Evolutionary conservation across 371 early-diverging fungal genomes (phyloP), one percentile per base, ranked within the genome.

Genomic region (Lichtheimia corymbifera): DNA sequence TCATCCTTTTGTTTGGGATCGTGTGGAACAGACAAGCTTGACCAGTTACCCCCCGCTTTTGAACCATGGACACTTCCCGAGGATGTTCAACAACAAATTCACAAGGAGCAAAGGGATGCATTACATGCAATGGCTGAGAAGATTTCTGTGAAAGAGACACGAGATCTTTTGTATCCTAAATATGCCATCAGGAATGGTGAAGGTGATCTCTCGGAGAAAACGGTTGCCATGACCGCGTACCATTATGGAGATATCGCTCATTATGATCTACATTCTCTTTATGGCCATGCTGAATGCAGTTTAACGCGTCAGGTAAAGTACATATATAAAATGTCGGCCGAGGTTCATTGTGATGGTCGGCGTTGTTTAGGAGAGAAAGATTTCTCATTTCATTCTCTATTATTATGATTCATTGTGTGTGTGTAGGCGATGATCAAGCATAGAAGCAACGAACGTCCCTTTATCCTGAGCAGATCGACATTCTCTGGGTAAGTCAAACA

Each of bases 391-490:
- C n/a, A 47, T 18, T 5, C 11, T n/a, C n/a, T 47, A 17, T n/a
- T n/a, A n/a, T n/a, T 1, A 22, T 47, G 7, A 47, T 17, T 35
- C n/a, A 35, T 61, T 56, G 22, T 47, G 22, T 59, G 70, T 56
- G 22, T 47, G 22, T 59, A 73, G 68, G 70, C 71, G 12, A 50
- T 71, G 22, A 50, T 66, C 25, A 59, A 64, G 14, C 52, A 75
- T 18, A 64, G 77, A 1, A 80, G 77, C 0, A 67, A 76, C n/a
- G 63, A 65, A 40, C 81, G 91, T 20, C 91, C 91, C 0, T 92
- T 92, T 59, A 66, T 91, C n/a, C 72, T 92, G 12, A 81, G 85
- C 17, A 77, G 93, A 30, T 80, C 89, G n/a, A 84, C 84, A 47
- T 92, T 91, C 64, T 68, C 79, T 12, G 91, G 91, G 61, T 45